Conservation (phyloP, 2,329 filamentous ascomycete genomes). For the Colletotrichum eremochloae region DNA sequence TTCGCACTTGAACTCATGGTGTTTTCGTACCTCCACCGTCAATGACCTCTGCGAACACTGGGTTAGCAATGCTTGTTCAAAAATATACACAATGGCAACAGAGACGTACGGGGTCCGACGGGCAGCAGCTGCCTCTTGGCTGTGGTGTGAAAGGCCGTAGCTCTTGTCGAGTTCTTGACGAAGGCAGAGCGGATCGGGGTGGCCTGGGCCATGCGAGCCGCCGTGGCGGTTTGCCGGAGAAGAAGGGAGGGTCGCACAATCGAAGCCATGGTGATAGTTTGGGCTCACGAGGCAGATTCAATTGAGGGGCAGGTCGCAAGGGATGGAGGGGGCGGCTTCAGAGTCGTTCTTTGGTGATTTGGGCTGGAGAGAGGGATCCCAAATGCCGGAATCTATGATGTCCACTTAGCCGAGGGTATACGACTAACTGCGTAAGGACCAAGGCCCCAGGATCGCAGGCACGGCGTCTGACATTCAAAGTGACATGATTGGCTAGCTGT, state of each 20-base stretch:
- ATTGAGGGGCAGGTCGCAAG: slow-evolving; percentile 31
- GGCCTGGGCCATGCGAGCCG: slow-evolving; percentile 54
- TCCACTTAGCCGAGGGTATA: slow-evolving; percentile 61
- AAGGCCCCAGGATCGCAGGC: background rate
- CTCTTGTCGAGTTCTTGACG: slow-evolving; percentile 60
- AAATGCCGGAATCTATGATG: slow-evolving; percentile 49
- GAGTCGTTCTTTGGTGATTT: slow-evolving; percentile 31
- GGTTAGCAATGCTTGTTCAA: slow-evolving; percentile 57
- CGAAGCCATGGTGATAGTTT: slow-evolving; percentile 64
- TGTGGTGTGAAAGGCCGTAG: slow-evolving; percentile 90
- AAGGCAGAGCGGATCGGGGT: slow-evolving; percentile 46
- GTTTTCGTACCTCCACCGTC: slow-evolving; percentile 76
- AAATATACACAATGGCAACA: slow-evolving; percentile 1
- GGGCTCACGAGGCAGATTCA: slow-evolving; percentile 30
- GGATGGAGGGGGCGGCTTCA: background rate
- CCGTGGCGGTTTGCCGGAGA: slow-evolving; percentile 66
- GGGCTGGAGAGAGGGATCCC: slow-evolving; percentile 32
- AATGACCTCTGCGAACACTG: slow-evolving; percentile 71
- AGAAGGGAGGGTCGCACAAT: slow-evolving; percentile 68
- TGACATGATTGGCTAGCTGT: slow-evolving; percentile 58
- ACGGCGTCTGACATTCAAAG: slow-evolving; percentile 53
- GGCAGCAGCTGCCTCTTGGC: slow-evolving; percentile 82
- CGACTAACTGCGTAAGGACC: slow-evolving; percentile 3
- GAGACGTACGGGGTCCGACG: slow-evolving; percentile 82
- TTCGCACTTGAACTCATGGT: slow-evolving; percentile 17